Evolutionary conservation across 208 protist genomes (phyloP).

Genomic region (Leishmania tropica): DNA sequence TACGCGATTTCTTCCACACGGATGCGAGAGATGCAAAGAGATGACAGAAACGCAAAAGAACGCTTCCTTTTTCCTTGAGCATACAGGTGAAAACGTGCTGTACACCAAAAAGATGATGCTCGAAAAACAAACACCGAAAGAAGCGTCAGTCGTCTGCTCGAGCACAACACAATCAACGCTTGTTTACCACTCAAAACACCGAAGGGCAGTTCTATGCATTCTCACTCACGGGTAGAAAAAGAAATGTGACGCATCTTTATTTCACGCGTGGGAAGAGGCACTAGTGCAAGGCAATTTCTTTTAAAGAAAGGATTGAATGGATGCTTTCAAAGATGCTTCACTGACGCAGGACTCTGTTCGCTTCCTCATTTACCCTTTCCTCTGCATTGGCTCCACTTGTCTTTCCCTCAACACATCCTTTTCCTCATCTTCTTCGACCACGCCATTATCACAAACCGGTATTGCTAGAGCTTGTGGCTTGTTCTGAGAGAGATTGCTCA

Average conservation of each 20-base stretch:
- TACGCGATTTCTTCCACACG: not conserved
- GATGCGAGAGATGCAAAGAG: not conserved
- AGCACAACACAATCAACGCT: not conserved
- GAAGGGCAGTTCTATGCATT: not conserved
- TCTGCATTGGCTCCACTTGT: not conserved
- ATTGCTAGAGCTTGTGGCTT: not conserved
- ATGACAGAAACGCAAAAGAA: not conserved
- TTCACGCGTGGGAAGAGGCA: not conserved
- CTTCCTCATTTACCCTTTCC: not conserved
- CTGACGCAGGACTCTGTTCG: not conserved
- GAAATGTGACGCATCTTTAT: not conserved
- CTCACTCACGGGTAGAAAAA: not conserved
- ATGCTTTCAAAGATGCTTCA: not conserved
- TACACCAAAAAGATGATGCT: not conserved
- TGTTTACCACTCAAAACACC: not conserved
- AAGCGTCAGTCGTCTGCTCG: not conserved
- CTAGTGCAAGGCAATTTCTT: not conserved
- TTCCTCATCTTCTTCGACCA: not conserved
- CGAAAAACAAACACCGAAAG: constrained; percentile 6
- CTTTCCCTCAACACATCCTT: not conserved
- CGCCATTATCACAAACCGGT: not conserved
- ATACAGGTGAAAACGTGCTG: not conserved
- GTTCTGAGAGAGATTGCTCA: not conserved
- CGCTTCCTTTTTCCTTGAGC: constrained; percentile 1
- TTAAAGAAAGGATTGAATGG: not conserved